Percentiles rank a stretch among this genome's conserved stretches.
Evolutionary conservation across 768 basidiomycete genomes (phyloP).

Genomic region (Mycena floridula): DNA sequence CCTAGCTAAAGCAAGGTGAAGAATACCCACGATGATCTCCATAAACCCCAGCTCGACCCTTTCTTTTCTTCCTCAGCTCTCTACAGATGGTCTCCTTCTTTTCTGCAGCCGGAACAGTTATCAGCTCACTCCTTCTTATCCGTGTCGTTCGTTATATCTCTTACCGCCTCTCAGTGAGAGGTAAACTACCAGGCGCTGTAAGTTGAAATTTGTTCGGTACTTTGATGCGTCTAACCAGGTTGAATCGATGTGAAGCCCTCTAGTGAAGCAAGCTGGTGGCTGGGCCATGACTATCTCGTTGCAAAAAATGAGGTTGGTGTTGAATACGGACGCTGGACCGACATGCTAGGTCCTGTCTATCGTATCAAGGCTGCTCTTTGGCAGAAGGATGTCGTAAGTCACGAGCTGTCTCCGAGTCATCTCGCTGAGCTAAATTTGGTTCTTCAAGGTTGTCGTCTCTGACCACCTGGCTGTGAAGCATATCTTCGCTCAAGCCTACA

Average conservation of each 20-base stretch:
- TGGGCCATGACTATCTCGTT: conserved; percentile 1
- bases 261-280: background rate
- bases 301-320: background rate
- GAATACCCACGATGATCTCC: too few species aligned
- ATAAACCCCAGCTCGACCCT: too few species aligned
- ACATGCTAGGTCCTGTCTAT: conserved; percentile 17
- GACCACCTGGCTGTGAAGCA: conserved; percentile 23
- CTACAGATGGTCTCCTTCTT: too few species aligned
- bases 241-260: background rate
- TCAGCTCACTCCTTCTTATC: too few species aligned
- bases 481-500: conserved; percentile 21
- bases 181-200: too few species aligned
- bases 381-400: conserved; percentile 21
- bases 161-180: too few species aligned
- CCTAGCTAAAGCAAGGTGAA: too few species aligned
- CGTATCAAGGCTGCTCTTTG: conserved; percentile 23
- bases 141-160: too few species aligned
- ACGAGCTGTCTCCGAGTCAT: background rate
- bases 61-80: too few species aligned
- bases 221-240: too few species aligned
- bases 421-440: background rate
- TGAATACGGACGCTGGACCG: conserved; percentile 19
- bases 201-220: too few species aligned
- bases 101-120: too few species aligned
- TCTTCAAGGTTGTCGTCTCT: conserved; percentile 16